Evolutionary conservation across 2,329 filamentous ascomycete genomes (phyloP).

Genomic region (Diaporthe sp.): DNA sequence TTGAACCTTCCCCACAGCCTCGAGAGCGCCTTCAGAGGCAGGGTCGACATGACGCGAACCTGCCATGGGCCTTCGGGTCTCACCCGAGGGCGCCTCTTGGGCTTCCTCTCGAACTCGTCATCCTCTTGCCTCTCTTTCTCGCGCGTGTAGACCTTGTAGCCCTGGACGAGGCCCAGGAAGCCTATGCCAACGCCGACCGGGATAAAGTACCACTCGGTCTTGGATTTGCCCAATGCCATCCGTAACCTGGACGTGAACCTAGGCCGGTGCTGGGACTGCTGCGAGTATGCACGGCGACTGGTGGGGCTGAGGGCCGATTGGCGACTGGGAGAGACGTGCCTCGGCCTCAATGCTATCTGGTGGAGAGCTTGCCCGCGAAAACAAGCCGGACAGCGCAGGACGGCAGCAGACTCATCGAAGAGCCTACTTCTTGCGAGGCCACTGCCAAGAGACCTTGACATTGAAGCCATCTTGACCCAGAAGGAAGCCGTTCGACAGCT

Average conservation of each 20-base stretch:
- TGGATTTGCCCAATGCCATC: conserved; percentile 63
- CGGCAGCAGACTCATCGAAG: conserved; percentile 36
- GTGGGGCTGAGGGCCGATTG: conserved; percentile 42
- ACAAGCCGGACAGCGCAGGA: conserved; percentile 37
- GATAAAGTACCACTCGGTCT: conserved; percentile 90
- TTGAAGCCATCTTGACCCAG: conserved; percentile 38
- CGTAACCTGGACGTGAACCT: conserved; percentile 66
- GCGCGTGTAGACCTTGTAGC: conserved; percentile 78
- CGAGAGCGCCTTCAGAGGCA: conserved; percentile 91
- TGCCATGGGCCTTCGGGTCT: conserved; percentile 91
- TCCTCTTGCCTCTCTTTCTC: conserved; percentile 66
- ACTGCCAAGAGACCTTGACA: conserved; percentile 39
- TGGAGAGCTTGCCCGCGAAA: conserved; percentile 31
- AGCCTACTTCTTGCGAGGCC: conserved; percentile 38
- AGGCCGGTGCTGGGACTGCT: conserved; percentile 58
- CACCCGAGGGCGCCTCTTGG: conserved; percentile 71
- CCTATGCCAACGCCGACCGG: conserved; percentile 87
- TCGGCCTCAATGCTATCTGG: conserved; percentile 31
- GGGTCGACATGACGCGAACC: conserved; percentile 92
- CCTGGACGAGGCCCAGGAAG: conserved; percentile 85
- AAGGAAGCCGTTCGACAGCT: conserved; percentile 16
- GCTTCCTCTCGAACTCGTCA: conserved; percentile 56
- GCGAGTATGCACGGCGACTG: conserved; percentile 52
- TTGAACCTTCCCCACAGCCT: conserved; percentile 93
- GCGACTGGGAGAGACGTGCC: conserved; percentile 40